Evolutionary conservation across 768 basidiomycete species (phyloP).

Genomic region (Gloeostereum incarnatum): DNA sequence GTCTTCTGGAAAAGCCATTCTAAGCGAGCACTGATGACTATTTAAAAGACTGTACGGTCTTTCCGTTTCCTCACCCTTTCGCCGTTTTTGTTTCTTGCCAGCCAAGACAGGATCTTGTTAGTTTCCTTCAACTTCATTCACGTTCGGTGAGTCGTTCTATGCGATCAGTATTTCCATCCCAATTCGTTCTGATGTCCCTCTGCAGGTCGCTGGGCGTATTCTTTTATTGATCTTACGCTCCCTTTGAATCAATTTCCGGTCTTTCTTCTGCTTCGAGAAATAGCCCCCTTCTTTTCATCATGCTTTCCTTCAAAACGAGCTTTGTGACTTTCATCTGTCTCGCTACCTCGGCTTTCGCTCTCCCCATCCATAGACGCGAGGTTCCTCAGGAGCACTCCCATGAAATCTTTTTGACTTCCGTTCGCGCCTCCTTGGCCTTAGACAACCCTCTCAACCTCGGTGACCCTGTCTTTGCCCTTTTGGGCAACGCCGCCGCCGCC

Average conservation of each 20-base stretch:
- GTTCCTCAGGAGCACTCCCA: conserved; percentile 70
- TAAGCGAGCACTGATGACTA: too few relatives aligned
- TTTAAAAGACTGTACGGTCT: too few relatives aligned
- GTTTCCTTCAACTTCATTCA: conserved; percentile 17
- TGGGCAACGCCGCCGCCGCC: conserved; percentile 57
- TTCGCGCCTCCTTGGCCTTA: conserved; percentile 32
- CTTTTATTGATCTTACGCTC: conserved; percentile 13
- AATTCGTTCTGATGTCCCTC: neutral
- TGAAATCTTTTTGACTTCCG: conserved; percentile 43
- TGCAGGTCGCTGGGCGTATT: conserved; percentile 19
- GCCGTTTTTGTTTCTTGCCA: conserved; percentile 27
- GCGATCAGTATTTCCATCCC: neutral
- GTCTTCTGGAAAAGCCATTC: too few relatives aligned
- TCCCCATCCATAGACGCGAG: conserved; percentile 34
- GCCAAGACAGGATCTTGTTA: conserved; percentile 49
- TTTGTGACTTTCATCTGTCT: conserved; percentile 25
- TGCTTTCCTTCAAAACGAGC: conserved; percentile 26
- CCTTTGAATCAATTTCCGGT: conserved; percentile 15
- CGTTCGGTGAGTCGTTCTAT: conserved; percentile 16
- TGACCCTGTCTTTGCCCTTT: conserved; percentile 57
- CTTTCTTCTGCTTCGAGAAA: conserved; percentile 9
- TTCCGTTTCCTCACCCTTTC: too few relatives aligned
- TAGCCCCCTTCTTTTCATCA: too few relatives aligned
- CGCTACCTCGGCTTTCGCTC: conserved; percentile 28
- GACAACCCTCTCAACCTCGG: conserved; percentile 52